Conservation (phyloP, 2,329 filamentous ascomycete species). For the Colletotrichum sp. region DNA sequence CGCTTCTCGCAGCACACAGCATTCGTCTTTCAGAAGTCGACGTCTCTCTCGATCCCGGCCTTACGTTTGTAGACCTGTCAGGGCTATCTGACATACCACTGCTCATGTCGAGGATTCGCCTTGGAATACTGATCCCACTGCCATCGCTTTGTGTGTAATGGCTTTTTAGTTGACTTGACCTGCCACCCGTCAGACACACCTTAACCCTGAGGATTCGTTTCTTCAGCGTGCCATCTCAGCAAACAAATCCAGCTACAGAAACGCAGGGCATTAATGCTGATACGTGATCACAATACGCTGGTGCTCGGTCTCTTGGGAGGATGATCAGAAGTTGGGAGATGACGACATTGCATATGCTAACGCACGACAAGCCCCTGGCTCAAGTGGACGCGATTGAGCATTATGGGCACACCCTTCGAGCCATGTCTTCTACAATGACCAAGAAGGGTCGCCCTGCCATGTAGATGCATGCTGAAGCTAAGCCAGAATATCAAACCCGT, state of each 20-base stretch:
- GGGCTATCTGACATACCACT: not conserved
- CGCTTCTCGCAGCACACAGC: not conserved
- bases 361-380: not conserved
- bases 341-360: not conserved
- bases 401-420: not conserved
- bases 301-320: not conserved
- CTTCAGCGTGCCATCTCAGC: not conserved
- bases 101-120: not conserved
- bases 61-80: not conserved
- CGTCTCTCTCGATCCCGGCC: not conserved
- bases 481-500: not conserved
- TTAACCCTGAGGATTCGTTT: not conserved
- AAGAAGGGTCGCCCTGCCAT: not conserved
- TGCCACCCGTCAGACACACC: not conserved
- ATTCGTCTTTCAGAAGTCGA: not conserved
- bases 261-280: not conserved
- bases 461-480: not conserved
- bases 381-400: not conserved
- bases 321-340: not conserved
- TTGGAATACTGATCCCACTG: not conserved
- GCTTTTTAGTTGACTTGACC: not conserved
- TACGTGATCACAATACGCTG: not conserved
- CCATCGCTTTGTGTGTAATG: not conserved
- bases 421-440: not conserved
- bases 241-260: not conserved